Evolutionary conservation across 2,329 filamentous ascomycete species (phyloP).

Genomic region (Verticillium dahliae): DNA sequence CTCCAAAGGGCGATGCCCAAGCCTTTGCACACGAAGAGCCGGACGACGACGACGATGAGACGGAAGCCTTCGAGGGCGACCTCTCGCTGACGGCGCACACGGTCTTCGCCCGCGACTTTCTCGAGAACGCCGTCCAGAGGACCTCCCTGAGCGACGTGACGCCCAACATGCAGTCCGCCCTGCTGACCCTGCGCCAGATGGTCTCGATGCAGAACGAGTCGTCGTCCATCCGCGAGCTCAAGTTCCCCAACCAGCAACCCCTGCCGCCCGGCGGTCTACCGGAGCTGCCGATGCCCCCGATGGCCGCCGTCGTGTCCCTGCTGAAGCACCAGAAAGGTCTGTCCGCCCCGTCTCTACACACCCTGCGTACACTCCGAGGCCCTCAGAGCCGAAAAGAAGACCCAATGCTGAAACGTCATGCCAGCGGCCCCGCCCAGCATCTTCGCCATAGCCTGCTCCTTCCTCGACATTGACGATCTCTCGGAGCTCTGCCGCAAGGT

Average conservation of each 20-base stretch:
- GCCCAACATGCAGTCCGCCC: slow-evolving; percentile 45
- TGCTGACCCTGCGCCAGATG: slow-evolving; percentile 45
- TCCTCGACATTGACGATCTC: slow-evolving; percentile 43
- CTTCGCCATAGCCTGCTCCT: slow-evolving; percentile 42
- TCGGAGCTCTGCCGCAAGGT: slow-evolving; percentile 39
- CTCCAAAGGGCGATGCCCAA: slow-evolving; percentile 7
- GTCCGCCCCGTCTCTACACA: slow-evolving; percentile 2
- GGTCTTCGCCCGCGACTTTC: slow-evolving; percentile 46
- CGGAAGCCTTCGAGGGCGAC: slow-evolving; percentile 38
- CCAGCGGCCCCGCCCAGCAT: slow-evolving; percentile 38
- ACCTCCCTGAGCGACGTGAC: slow-evolving; percentile 37
- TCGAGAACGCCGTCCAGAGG: slow-evolving; percentile 44
- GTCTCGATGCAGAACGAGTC: slow-evolving; percentile 41
- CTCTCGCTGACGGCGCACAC: slow-evolving; percentile 43
- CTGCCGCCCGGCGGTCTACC: slow-evolving; percentile 37
- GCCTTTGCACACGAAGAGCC: slow-evolving; percentile 22
- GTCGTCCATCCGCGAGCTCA: slow-evolving; percentile 31
- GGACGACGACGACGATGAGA: slow-evolving; percentile 31
- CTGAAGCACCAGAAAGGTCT: slow-evolving; percentile 41
- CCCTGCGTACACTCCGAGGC: no score
- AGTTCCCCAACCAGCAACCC: slow-evolving; percentile 37
- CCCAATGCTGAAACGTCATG: not conserved
- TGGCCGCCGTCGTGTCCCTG: slow-evolving; percentile 39
- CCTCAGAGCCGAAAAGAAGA: not conserved
- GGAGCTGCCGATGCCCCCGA: slow-evolving; percentile 50